Percentiles rank a stretch among this genome's conserved stretches.
Evolutionary conservation across 2,329 filamentous ascomycete genomes (phyloP).

Genomic region (Pyricularia sp.): DNA sequence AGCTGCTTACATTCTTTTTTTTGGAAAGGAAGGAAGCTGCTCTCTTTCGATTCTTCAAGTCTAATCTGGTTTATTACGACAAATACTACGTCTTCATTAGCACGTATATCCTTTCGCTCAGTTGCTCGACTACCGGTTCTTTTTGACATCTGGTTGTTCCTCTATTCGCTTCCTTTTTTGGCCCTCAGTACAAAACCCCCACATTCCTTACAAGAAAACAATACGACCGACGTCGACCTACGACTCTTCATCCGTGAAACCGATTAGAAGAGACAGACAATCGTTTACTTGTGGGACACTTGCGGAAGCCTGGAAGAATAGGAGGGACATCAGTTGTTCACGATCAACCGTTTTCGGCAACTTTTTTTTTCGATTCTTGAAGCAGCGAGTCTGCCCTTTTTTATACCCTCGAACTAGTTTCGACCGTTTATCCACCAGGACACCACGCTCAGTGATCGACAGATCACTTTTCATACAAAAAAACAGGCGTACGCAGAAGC

Average conservation of each 20-base stretch:
- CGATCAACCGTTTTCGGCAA: conserved; percentile 8
- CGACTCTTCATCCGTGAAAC: not conserved
- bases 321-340: not conserved
- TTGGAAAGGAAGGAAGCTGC: conserved; percentile 16
- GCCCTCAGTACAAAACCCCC: not conserved
- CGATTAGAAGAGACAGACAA: not conserved
- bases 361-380: conserved; percentile 31
- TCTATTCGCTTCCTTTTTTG: not conserved
- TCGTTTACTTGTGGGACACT: not conserved
- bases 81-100: conserved; percentile 13
- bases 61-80: conserved; percentile 23
- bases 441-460: conserved; percentile 4
- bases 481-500: conserved; percentile 7
- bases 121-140: conserved; percentile 9
- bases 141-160: conserved; percentile 13
- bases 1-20: conserved; percentile 49
- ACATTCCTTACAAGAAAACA: not conserved
- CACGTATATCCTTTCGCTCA: conserved; percentile 15
- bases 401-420: conserved; percentile 7
- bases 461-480: not conserved
- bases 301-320: not conserved
- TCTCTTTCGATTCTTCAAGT: conserved; percentile 18
- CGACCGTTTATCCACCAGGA: not conserved
- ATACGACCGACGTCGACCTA: not conserved
- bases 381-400: conserved; percentile 30